Percentiles rank a stretch among this genome's conserved stretches.
phyloP scores from a whole-genome alignment of 1,284 basidiomycete genomes.

The Ganoderma multipileum region DNA sequence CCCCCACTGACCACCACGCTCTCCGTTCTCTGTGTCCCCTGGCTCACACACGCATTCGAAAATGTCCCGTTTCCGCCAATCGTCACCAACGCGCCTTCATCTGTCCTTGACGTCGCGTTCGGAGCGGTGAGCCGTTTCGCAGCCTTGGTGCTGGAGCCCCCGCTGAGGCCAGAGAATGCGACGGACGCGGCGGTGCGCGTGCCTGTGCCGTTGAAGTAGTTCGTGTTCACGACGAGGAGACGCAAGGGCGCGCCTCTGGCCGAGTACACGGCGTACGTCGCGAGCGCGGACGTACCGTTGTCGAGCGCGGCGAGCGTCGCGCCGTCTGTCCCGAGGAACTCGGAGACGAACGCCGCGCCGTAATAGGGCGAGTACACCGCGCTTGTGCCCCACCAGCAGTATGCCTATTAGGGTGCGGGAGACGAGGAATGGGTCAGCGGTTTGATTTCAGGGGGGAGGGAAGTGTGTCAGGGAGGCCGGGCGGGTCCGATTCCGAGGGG shows the following conservation, averaged over 20 bases:
- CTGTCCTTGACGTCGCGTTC: conserved; percentile 42
- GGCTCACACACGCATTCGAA: conserved; percentile 34
- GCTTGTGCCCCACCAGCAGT: conserved; percentile 49
- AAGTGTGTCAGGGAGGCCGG: not conserved
- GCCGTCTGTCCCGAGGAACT: conserved; percentile 46
- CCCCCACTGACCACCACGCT: conserved; percentile 37
- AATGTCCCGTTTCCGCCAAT: conserved; percentile 47
- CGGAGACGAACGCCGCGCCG: conserved; percentile 48
- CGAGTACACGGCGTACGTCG: conserved; percentile 45
- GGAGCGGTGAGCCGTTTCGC: conserved; percentile 47
- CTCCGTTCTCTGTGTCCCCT: conserved; percentile 43
- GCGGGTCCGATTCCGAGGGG: not conserved
- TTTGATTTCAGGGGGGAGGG: not conserved
- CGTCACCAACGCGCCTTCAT: conserved; percentile 46
- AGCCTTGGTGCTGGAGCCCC: conserved; percentile 31
- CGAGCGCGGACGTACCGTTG: conserved; percentile 42
- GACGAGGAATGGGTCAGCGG: not conserved
- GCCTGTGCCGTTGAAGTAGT: conserved; percentile 45
- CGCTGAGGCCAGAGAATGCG: conserved; percentile 40
- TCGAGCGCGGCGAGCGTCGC: conserved; percentile 46
- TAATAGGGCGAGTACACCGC: conserved; percentile 49
- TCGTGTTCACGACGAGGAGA: conserved; percentile 47
- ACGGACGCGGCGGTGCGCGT: conserved; percentile 40
- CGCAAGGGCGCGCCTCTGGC: conserved; percentile 39
- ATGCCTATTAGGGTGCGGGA: conserved; percentile 38